Evolutionary conservation across 768 basidiomycete species (phyloP).

Genomic region (Holtermannia corniformis): DNA sequence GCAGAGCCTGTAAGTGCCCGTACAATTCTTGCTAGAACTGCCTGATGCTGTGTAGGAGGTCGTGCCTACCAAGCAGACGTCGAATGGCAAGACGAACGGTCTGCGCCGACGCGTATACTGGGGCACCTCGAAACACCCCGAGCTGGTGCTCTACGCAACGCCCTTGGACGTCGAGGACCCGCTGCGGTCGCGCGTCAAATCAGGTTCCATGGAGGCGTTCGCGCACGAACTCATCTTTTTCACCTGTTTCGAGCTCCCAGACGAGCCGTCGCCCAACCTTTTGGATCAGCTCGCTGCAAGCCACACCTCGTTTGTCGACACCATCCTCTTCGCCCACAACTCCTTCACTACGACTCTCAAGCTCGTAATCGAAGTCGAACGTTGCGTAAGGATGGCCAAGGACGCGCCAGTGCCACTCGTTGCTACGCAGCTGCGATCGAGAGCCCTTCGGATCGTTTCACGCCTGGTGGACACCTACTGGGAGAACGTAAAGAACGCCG

Average conservation of each 20-base stretch:
- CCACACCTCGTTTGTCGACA: not conserved
- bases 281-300: not conserved
- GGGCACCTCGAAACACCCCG: slow-evolving; percentile 66
- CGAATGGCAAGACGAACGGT: too few relatives aligned
- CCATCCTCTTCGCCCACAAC: not conserved
- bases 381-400: not conserved
- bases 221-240: slow-evolving; percentile 72
- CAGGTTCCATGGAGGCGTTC: slow-evolving; percentile 67
- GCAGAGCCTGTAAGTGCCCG: not conserved
- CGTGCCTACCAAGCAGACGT: too few relatives aligned
- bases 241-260: slow-evolving; percentile 40
- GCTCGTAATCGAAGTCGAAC: not conserved
- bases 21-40: too few relatives aligned
- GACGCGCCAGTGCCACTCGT: not conserved
- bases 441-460: not conserved
- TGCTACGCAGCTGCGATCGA: not conserved
- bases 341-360: not conserved
- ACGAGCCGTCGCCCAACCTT: not conserved
- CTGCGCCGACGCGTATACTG: slow-evolving; percentile 58
- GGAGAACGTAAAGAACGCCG: not conserved
- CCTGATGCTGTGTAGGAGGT: too few relatives aligned
- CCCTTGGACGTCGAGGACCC: not conserved
- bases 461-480: not conserved
- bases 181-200: slow-evolving; percentile 45
- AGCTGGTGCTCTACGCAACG: slow-evolving; percentile 46